Evolutionary conservation across 169 alveolate species (phyloP), one percentile per base, ranked within the genome.

Genomic region (Plasmodium gonderi): DNA sequence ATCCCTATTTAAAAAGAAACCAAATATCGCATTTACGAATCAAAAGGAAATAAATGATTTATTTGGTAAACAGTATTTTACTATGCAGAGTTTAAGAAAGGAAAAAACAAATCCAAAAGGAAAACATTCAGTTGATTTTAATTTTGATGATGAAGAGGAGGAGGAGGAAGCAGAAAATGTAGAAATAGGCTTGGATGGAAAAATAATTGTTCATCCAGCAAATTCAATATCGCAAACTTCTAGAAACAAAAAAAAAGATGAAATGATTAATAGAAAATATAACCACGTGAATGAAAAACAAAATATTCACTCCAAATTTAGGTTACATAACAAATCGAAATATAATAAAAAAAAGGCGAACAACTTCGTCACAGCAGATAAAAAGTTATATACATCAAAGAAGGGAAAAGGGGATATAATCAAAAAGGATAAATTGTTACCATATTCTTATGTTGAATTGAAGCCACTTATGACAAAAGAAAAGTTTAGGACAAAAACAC

Each of bases 381-480:
- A 89, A 64, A 76, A 65, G 29, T n/a, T 54, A 89, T 89, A 89
- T 79, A 89, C 68, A 42, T 89, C 94, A 5, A 89, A 89, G 51
- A 89, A 89, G 67, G 94, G 94, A n/a, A 26, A 89, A 79, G 94
- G 94, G 20, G 94, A 89, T 51, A 89, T 89, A 45, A 89, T 89
- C 23, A 89, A 89, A 64, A 89, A 77, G 54, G 72, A 89, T 79
- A 76, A 89, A 45, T 23, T 44, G 20, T 68, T 89, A 44, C 94
- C 94, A 3, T 89, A 89, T 36, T 89, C 94, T 33, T 89, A 89
- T 45, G 83, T 89, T n/a, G 90, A 85, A 51, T 67, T 89, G 36
- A 89, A 89, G 72, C 94, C 94, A 26, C 36, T 89, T 44, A 89
- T 89, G 94, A 54, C 94, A 29, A 89, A 67, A 64, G 77, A 75